These are phyloP conservation scores for Neonectria sp. DNA, from an alignment of 2,329 filamentous ascomycete genomes.

Conservation along the genomic window DNA sequence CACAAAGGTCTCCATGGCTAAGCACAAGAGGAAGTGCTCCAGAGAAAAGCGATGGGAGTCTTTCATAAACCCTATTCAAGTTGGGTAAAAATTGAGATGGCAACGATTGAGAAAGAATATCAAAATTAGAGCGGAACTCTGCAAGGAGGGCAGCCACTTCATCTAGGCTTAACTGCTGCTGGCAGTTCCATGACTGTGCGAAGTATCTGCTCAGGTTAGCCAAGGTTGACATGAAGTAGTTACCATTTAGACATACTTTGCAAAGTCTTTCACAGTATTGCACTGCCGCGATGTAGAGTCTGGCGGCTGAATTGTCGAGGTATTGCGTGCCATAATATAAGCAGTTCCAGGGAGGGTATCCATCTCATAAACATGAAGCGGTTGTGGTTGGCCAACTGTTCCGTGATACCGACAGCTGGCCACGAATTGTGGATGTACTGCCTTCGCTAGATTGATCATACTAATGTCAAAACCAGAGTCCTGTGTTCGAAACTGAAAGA, in stretches of 20 bases:
- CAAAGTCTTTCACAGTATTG: conserved; percentile 2
- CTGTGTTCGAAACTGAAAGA: conserved; percentile 1
- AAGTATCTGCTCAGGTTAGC: neutral
- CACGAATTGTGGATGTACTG: neutral
- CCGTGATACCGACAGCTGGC: neutral
- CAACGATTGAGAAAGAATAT: neutral
- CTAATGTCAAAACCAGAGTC: neutral
- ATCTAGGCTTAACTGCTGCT: neutral
- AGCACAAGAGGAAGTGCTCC: conserved; percentile 1
- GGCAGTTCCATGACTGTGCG: neutral
- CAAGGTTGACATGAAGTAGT: neutral
- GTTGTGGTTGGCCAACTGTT: neutral
- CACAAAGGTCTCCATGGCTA: conserved; percentile 12
- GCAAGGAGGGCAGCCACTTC: neutral
- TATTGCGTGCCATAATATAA: neutral
- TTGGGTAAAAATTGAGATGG: neutral
- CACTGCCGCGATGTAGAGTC: neutral
- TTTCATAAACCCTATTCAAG: neutral
- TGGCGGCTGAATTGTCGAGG: neutral
- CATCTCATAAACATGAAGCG: conserved; percentile 6
- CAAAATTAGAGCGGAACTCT: neutral
- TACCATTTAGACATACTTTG: neutral
- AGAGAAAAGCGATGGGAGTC: conserved; percentile 8
- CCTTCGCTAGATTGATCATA: neutral
- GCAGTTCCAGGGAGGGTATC: neutral